Conservation (phyloP, 805 yeast species). For the Pichia sporocuriosa region DNA sequence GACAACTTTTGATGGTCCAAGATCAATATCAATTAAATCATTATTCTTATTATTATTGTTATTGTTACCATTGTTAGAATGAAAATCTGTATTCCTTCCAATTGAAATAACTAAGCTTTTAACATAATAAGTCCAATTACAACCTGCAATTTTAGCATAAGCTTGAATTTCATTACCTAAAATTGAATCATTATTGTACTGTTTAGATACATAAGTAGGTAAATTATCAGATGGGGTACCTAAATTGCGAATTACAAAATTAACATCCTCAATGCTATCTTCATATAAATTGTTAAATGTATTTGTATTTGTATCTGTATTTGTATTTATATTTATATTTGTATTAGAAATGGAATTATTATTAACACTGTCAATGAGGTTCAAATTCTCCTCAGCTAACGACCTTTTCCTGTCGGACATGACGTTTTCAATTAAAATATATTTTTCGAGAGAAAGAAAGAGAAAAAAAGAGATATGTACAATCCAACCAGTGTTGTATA, state of each 20-base stretch:
- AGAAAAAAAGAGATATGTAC: not conserved
- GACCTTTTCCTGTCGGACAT: slow-evolving; percentile 20
- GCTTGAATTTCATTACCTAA: slow-evolving; percentile 84
- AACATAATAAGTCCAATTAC: slow-evolving; percentile 90
- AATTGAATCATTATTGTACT: slow-evolving; percentile 68
- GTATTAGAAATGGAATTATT: not conserved
- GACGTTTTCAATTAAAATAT: not conserved
- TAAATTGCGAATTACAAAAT: slow-evolving; percentile 66
- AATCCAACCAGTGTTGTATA: no score
- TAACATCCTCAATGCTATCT: slow-evolving; percentile 58
- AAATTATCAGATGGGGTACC: slow-evolving; percentile 57
- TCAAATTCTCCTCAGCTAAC: not conserved
- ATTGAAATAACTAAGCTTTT: slow-evolving; percentile 67
- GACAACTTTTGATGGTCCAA: slow-evolving; percentile 97
- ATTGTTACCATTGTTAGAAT: slow-evolving; percentile 1
- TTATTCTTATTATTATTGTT: slow-evolving; percentile 1
- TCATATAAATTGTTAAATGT: slow-evolving; percentile 40
- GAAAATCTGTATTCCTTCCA: slow-evolving; percentile 72
- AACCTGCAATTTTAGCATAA: slow-evolving; percentile 92
- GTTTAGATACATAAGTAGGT: slow-evolving; percentile 64
- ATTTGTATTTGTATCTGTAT: not conserved
- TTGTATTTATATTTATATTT: not conserved
- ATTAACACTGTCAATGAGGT: not conserved
- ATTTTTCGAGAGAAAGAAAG: not conserved
- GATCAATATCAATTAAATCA: slow-evolving; percentile 63